Evolutionary conservation across 2,329 filamentous ascomycete species (phyloP).

Genomic region (Colletotrichum endophyticum): DNA sequence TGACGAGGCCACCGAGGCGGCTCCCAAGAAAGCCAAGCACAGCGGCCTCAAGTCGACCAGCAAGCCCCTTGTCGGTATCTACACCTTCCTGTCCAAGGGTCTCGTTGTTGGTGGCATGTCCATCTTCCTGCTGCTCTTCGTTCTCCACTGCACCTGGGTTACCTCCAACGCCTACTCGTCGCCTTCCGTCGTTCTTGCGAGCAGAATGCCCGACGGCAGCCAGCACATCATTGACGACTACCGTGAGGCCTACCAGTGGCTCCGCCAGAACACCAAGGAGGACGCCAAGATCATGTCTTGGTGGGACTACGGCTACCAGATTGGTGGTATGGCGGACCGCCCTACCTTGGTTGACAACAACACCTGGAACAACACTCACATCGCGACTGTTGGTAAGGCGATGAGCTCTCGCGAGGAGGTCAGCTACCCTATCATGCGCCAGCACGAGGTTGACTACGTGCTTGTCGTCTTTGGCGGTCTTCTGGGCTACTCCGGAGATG

Average conservation of each 20-base stretch:
- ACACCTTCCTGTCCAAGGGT: constrained; percentile 78
- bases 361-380: constrained; percentile 99
- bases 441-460: constrained; percentile 99
- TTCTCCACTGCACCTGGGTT: constrained; percentile 98
- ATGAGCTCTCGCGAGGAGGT: constrained; percentile 98
- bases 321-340: constrained; percentile 97
- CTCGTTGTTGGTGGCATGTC: constrained; percentile 76
- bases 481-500: constrained; percentile 95
- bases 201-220: constrained; percentile 88
- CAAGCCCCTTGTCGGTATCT: constrained; percentile 82
- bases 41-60: constrained; percentile 72
- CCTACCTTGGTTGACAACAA: constrained; percentile 99
- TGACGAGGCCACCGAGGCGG: constrained; percentile 52
- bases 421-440: constrained; percentile 97
- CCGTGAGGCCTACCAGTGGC: constrained; percentile 98
- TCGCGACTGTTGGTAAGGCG: constrained; percentile 97
- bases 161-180: constrained; percentile 99
- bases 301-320: constrained; percentile 99
- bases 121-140: constrained; percentile 88
- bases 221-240: constrained; percentile 99
- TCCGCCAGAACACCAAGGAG: constrained; percentile 92
- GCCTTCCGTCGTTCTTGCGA: constrained; percentile 94
- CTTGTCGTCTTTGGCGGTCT: constrained; percentile 95
- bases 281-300: constrained; percentile 99
- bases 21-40: constrained; percentile 62